Base-by-base conservation (phyloP, 1,284 basidiomycete genomes). In the Melampsora abietis-canadensis region DNA sequence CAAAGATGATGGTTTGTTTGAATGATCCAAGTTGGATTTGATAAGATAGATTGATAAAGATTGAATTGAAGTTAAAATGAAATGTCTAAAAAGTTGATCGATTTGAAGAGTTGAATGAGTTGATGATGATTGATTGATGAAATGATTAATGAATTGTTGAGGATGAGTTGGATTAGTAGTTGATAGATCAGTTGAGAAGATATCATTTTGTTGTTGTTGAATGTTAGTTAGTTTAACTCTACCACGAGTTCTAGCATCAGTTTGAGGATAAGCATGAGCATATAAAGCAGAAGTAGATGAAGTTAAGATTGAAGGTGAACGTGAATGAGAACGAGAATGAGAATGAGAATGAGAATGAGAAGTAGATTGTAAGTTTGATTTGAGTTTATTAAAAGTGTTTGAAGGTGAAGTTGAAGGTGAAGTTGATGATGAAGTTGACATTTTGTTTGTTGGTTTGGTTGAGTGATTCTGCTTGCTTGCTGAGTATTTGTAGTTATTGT, bases 171-270 rank as follows among this genome's bases (percentile, higher is more conserved):
- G 19, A 6, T n/a, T 10, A 37, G n/a, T n/a, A n/a, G n/a, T n/a
- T n/a, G n/a, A n/a, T n/a, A n/a, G n/a, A n/a, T 37, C 4, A 37
- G 37, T 3, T 8, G 27, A 24, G 19, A 57, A 30, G 17, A 57
- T n/a, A 24, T 24, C 54, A 30, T 24, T 21, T 17, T 10, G 19
- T 37, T 30, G 12, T 62, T 62, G 60, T 12, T 21, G 24, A 19
- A n/a, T 14, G 1, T n/a, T 10, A n/a, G n/a, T 62, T 31, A 62
- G 31, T 62, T 62, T 62, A 34, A 62, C 60, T 62, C 60, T 62
- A n/a, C 60, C 60, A 30, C 60, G 24, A 24, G 34, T 62, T 62
- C 60, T 30, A 24, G 27, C 8, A 57, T 57, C 51, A 12, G 51
- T 21, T 57, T 57, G 51, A 21, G 51, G 51, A 27, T 57, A 57